Evolutionary conservation across 192 early-diverging fungal species (phyloP), one percentile per base, ranked within the genome.

Genomic region (Podila minutissima): DNA sequence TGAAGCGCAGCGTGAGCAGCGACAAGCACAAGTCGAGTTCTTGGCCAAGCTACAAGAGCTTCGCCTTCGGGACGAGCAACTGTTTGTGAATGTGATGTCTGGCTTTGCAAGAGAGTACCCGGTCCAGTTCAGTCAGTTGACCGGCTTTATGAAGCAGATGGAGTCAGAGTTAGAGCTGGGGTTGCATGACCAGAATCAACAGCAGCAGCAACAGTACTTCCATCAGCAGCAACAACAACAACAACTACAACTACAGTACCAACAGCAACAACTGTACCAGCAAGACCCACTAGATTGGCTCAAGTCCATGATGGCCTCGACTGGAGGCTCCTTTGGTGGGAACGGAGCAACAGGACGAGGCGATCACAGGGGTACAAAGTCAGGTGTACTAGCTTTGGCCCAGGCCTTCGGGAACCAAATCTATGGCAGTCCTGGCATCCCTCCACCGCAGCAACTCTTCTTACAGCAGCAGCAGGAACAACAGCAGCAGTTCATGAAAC

Each of bases 41-140:
- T 38, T 81, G 67, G 72, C 77, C 29, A 60, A 66, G 31, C 29
- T 81, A 20, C 77, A 81, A 51, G 77, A 73, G 29, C 48, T 81
- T n/a, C 55, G 77, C 26, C 35, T 73, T 4, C 62, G 77, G 35
- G 77, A 81, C 46, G 71, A 81, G 35, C 71, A 68, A 24, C 38
- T 55, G 22, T 81, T 81, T 53, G 66, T 81, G 0, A 55, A 48
- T 7, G 26, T 81, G 22, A 81, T 81, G 77, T 62, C 50, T 7
- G 71, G 70, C 1, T 81, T 81, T 61, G 77, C 77, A 19, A 72
- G 37, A 37, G 77, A 81, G 48, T 81, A 71, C 15, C 77, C 77
- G 4, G 50, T 73, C n/a, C 77, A 81, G 62, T 81, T 81, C 68
- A 66, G 26, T 31, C 77, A 81, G 51, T 38, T 81, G 17, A 69